Conservation (phyloP, 768 basidiomycete species). For the Epithele typhae region DNA sequence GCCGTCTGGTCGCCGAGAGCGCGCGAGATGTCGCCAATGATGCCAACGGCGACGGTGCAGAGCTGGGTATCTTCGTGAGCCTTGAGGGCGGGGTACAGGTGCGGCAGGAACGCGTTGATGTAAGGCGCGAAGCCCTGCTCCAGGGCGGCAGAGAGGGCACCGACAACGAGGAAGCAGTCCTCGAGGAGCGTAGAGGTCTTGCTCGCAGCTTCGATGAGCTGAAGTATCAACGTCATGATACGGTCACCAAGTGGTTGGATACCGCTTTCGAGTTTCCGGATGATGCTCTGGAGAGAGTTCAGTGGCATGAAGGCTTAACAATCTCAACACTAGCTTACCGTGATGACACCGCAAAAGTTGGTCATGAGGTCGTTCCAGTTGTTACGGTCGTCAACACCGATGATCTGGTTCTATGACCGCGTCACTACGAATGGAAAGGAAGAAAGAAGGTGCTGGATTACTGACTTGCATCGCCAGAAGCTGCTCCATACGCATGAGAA, state of each 20-base stretch:
- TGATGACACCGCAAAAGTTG: conserved; percentile 88
- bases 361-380: conserved; percentile 99
- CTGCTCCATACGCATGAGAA: conserved; percentile 89
- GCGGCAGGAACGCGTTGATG: conserved; percentile 80
- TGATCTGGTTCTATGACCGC: conserved; percentile 71
- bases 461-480: conserved; percentile 77
- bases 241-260: conserved; percentile 89
- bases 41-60: conserved; percentile 92
- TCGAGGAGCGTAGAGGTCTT: conserved; percentile 95
- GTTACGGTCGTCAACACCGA: conserved; percentile 93
- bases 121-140: conserved; percentile 79
- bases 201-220: conserved; percentile 80
- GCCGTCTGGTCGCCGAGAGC: conserved; percentile 82
- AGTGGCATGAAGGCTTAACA: no score
- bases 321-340: no score
- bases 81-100: conserved; percentile 83
- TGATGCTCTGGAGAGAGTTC: conserved; percentile 54
- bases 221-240: conserved; percentile 89
- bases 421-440: not conserved
- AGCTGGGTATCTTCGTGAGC: conserved; percentile 94
- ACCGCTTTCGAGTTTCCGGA: conserved; percentile 77
- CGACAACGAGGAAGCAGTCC: conserved; percentile 93
- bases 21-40: conserved; percentile 95
- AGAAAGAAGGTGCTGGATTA: conserved; percentile 2
- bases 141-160: conserved; percentile 68